Conservation (phyloP, 1,284 basidiomycete genomes). For the Macrocystidia cucumis region DNA sequence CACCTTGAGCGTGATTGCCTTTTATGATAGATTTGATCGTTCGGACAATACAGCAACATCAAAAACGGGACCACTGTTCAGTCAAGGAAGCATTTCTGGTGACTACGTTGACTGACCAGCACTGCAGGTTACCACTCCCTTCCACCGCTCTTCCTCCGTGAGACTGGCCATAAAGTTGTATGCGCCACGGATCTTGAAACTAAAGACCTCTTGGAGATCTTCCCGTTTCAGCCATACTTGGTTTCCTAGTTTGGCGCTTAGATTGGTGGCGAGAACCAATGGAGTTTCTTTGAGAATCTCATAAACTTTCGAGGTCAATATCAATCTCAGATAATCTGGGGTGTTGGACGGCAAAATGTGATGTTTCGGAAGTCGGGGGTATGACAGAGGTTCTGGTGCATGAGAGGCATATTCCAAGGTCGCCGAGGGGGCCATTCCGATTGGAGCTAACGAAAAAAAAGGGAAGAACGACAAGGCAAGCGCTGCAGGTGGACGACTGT, state of each 20-base stretch:
- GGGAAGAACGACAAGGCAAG: too few relatives aligned
- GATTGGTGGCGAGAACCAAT: conserved; percentile 78
- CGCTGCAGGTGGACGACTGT: too few relatives aligned
- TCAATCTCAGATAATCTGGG: conserved; percentile 92
- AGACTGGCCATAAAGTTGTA: conserved; percentile 98
- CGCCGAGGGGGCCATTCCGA: conserved; percentile 41
- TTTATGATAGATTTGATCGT: conserved; percentile 8
- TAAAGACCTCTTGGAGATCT: conserved; percentile 95
- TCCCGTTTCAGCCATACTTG: conserved; percentile 94
- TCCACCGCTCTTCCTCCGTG: conserved; percentile 86
- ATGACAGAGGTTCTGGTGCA: conserved; percentile 55
- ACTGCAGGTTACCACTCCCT: conserved; percentile 96
- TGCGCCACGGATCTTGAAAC: conserved; percentile 97
- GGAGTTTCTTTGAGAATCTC: conserved; percentile 92
- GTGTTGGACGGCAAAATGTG: conserved; percentile 61
- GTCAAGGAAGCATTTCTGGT: too few relatives aligned
- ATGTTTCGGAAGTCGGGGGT: conserved; percentile 63
- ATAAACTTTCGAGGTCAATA: conserved; percentile 92
- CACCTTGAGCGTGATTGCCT: conserved; percentile 99
- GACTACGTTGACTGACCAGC: conserved; percentile 77
- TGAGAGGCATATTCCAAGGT: conserved; percentile 63
- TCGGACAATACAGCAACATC: background rate
- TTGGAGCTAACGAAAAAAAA: too few relatives aligned
- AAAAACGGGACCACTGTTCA: too few relatives aligned
- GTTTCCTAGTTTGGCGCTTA: conserved; percentile 86